Evolutionary conservation across 495 filamentous ascomycete species (phyloP).

Genomic region (Aspergillus wentii): DNA sequence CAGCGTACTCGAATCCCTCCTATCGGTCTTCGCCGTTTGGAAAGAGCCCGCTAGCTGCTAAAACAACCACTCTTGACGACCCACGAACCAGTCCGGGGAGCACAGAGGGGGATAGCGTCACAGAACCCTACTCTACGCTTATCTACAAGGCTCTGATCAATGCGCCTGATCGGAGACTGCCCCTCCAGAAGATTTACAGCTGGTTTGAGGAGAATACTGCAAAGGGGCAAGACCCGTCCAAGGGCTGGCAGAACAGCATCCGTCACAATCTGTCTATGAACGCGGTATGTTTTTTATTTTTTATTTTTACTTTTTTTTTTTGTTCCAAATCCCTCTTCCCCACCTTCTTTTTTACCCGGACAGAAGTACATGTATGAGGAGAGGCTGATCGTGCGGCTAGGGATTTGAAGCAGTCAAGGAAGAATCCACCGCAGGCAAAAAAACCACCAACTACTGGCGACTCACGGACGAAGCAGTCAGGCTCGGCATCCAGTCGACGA

Average conservation of each 20-base stretch:
- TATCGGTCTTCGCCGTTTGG: constrained; percentile 14
- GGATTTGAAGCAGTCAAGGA: constrained; percentile 59
- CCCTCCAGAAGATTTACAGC: constrained; percentile 80
- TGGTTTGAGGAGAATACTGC: constrained; percentile 84
- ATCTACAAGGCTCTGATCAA: constrained; percentile 73
- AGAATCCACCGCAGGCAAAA: constrained; percentile 48
- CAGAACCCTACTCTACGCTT: constrained; percentile 71
- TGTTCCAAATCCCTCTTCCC: constrained; percentile 3
- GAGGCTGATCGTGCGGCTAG: no score
- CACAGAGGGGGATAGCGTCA: constrained; percentile 29
- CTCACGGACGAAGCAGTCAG: constrained; percentile 57
- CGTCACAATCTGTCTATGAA: constrained; percentile 98
- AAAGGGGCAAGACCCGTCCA: constrained; percentile 60
- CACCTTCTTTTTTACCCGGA: no score
- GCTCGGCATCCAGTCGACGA: constrained; percentile 68
- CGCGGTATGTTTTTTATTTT: constrained; percentile 50
- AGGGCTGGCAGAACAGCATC: constrained; percentile 96
- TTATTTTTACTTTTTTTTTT: constrained; percentile 1
- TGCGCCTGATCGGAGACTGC: constrained; percentile 59
- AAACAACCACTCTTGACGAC: constrained; percentile 8
- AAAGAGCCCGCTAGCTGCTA: constrained; percentile 10
- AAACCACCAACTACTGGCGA: constrained; percentile 59
- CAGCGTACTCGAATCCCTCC: constrained; percentile 17
- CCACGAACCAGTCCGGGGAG: constrained; percentile 13
- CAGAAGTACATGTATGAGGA: no score